Percentiles rank a stretch among this genome's conserved stretches.
phyloP scores from a whole-genome alignment of 192 early-diverging fungal genomes.

The Backusella sp. region DNA sequence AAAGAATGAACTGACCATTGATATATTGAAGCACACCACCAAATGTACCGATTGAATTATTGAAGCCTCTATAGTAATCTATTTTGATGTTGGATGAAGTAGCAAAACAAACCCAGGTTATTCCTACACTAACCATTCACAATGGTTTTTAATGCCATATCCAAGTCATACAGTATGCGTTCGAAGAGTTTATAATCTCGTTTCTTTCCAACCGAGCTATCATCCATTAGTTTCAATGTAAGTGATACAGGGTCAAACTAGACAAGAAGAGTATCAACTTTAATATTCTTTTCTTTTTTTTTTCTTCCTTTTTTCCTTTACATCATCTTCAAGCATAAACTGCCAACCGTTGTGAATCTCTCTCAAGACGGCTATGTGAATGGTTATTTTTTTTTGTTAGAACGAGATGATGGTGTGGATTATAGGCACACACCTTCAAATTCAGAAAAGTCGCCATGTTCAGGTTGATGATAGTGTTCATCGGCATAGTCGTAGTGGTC shows the following conservation, averaged over 20 bases:
- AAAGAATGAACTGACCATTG: slow-evolving; percentile 35
- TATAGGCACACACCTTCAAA: slow-evolving; percentile 24
- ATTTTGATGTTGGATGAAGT: not conserved
- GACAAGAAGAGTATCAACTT: not conserved
- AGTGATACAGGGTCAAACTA: slow-evolving; percentile 74
- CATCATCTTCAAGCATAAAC: slow-evolving; percentile 55
- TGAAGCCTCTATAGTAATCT: slow-evolving; percentile 83
- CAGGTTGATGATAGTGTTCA: not conserved
- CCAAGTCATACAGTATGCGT: slow-evolving; percentile 53
- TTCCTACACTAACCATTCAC: slow-evolving; percentile 51
- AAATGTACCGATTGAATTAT: slow-evolving; percentile 78
- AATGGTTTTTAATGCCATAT: slow-evolving; percentile 67
- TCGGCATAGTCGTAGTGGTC: slow-evolving; percentile 6
- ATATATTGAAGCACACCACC: slow-evolving; percentile 75
- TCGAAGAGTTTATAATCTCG: slow-evolving; percentile 67
- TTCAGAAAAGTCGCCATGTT: slow-evolving; percentile 28
- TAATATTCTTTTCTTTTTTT: not conserved
- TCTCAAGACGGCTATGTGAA: slow-evolving; percentile 25
- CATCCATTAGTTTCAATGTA: slow-evolving; percentile 72
- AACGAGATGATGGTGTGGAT: not conserved
- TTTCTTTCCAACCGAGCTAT: slow-evolving; percentile 61
- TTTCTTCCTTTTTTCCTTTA: slow-evolving; percentile 19
- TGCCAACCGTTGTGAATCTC: slow-evolving; percentile 51
- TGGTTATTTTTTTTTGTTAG: not conserved
- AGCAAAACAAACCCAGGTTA: not conserved